A percentile compares a stretch with the other conserved stretches of the same genome.
Conservation (phyloP, 1,139 yeast species). For the Sugiyamaella novakii region DNA sequence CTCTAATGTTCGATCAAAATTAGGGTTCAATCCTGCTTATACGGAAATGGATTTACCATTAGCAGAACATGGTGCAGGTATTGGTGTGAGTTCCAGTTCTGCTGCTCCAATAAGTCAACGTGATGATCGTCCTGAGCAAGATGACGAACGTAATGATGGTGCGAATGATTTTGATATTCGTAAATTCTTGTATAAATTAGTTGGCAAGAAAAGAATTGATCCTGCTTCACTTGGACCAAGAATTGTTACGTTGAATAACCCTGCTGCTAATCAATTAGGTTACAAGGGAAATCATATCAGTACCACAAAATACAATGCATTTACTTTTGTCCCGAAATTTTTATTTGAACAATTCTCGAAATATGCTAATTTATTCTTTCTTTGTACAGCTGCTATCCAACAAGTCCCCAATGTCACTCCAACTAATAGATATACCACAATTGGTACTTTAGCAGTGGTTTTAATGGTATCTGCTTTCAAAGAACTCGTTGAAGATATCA, state of each 20-base stretch:
- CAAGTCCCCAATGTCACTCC: slow-evolving; percentile 98
- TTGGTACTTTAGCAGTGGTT: slow-evolving; percentile 85
- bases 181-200: slow-evolving; percentile 51
- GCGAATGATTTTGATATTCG: slow-evolving; percentile 59
- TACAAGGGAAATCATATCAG: slow-evolving; percentile 86
- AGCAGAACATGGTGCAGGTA: slow-evolving; percentile 34
- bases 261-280: slow-evolving; percentile 54
- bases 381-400: slow-evolving; percentile 90
- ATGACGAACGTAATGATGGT: slow-evolving; percentile 19
- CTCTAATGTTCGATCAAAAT: slow-evolving; percentile 35
- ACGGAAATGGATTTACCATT: slow-evolving; percentile 42
- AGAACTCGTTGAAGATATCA: slow-evolving; percentile 87
- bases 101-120: slow-evolving; percentile 12
- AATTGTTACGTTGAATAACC: slow-evolving; percentile 66
- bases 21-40: slow-evolving; percentile 38
- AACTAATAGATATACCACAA: slow-evolving; percentile 92
- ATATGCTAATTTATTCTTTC: slow-evolving; percentile 91
- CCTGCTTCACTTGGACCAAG: slow-evolving; percentile 58
- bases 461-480: slow-evolving; percentile 88
- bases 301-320: slow-evolving; percentile 94
- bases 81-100: slow-evolving; percentile 24
- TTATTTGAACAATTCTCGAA: slow-evolving; percentile 95
- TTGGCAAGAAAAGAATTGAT: slow-evolving; percentile 43
- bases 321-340: slow-evolving; percentile 93
- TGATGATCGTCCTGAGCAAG: slow-evolving; percentile 1